Evolutionary conservation across 139 green algal genomes (phyloP).

Genomic region (Chlorella sp.): DNA sequence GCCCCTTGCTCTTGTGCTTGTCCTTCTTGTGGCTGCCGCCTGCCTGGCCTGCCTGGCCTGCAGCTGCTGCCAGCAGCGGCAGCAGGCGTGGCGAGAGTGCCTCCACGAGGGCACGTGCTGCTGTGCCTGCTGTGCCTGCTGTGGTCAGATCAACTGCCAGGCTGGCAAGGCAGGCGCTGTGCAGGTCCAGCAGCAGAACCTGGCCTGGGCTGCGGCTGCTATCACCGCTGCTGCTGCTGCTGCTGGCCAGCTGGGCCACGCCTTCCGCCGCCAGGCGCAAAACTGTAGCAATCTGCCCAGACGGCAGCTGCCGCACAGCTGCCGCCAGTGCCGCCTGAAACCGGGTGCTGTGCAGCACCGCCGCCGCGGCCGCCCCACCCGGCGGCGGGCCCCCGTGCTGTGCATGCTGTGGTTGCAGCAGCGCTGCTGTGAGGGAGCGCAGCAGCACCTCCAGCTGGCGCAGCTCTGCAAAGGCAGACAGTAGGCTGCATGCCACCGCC

Average conservation of each 20-base stretch:
- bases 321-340: conserved; percentile 18
- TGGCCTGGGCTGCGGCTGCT: background rate
- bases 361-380: background rate
- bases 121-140: conserved; percentile 19
- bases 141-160: conserved; percentile 37
- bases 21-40: background rate
- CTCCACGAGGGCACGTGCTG: conserved; percentile 12
- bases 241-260: background rate
- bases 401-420: conserved; percentile 6
- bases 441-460: conserved; percentile 50
- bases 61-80: conserved; percentile 5
- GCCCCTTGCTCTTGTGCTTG: background rate
- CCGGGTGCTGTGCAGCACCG: background rate
- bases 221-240: background rate
- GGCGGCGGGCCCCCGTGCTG: background rate
- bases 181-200: conserved; percentile 12
- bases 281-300: conserved; percentile 36
- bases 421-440: conserved; percentile 26
- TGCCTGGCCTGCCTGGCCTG: background rate
- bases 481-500: conserved; percentile 28
- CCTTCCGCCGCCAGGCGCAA: background rate
- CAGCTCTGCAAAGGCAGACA: conserved; percentile 48
- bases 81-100: background rate
- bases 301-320: conserved; percentile 27
- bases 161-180: conserved; percentile 25